Conservation (phyloP, 2,329 filamentous ascomycete species). For the Nectriaceae sp. region DNA sequence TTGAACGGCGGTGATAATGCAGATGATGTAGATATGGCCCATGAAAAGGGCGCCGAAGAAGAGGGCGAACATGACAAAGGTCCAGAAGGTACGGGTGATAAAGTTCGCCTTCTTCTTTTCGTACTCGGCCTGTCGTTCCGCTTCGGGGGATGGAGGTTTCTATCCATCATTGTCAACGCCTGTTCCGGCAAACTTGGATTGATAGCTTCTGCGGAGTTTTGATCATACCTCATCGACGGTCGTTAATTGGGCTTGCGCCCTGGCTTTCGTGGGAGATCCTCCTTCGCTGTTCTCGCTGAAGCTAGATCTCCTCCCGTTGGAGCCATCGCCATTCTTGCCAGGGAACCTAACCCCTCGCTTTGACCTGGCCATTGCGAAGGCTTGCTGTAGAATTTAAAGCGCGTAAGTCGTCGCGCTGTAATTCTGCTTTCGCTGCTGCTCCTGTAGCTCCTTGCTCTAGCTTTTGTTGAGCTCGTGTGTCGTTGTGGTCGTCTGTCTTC, state of each 20-base stretch:
- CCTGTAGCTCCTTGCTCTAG: too few species aligned
- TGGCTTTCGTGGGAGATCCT: slow-evolving; percentile 36
- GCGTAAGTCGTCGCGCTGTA: too few species aligned
- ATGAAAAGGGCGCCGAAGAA: slow-evolving; percentile 95
- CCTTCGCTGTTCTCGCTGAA: slow-evolving; percentile 70
- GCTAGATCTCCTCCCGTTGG: slow-evolving; percentile 62
- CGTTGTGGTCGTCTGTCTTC: too few species aligned
- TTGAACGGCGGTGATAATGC: slow-evolving; percentile 88
- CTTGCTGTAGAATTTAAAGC: too few species aligned
- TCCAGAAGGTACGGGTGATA: slow-evolving; percentile 96
- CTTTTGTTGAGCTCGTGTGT: too few species aligned
- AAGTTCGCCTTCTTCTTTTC: slow-evolving; percentile 99
- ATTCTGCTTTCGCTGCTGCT: too few species aligned
- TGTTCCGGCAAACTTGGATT: too few species aligned
- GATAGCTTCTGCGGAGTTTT: too few species aligned
- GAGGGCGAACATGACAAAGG: slow-evolving; percentile 90
- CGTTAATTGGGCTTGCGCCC: slow-evolving; percentile 31
- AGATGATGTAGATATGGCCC: slow-evolving; percentile 96
- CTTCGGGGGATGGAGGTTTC: slow-evolving; percentile 15
- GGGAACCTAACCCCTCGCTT: slow-evolving; percentile 58
- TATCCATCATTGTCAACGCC: background rate
- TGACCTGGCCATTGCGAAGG: slow-evolving; percentile 37
- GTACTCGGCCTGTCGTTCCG: slow-evolving; percentile 67
- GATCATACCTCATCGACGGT: slow-evolving; percentile 39
- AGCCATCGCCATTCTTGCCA: slow-evolving; percentile 43